phyloP scores from a whole-genome alignment of 2,329 filamentous ascomycete genomes.

The Botrytis pseudocinerea region DNA sequence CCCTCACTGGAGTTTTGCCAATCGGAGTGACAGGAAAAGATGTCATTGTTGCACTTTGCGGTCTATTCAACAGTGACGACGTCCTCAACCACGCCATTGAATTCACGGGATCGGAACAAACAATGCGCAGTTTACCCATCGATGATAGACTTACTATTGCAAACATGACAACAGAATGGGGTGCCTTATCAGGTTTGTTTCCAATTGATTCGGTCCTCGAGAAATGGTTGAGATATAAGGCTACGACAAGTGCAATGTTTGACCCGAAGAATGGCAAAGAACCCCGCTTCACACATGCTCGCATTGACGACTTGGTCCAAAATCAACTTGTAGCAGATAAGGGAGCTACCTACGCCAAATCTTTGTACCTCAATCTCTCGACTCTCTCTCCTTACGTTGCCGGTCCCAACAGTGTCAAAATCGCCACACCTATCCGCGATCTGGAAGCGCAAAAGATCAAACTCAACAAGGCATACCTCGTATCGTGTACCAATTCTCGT shows the following conservation, averaged over 20 bases:
- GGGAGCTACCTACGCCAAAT: conserved; percentile 79
- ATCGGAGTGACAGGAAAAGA: conserved; percentile 88
- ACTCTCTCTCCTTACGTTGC: conserved; percentile 82
- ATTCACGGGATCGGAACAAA: conserved; percentile 78
- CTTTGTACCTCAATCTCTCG: conserved; percentile 77
- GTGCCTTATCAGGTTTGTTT: conserved; percentile 71
- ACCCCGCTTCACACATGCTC: conserved; percentile 68
- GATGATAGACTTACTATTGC: conserved; percentile 72
- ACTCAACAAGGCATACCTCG: conserved; percentile 81
- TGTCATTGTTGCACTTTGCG: conserved; percentile 86
- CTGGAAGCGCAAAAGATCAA: conserved; percentile 73
- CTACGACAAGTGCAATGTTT: conserved; percentile 67
- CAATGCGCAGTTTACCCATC: conserved; percentile 68
- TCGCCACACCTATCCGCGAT: conserved; percentile 74
- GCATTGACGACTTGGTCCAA: conserved; percentile 69
- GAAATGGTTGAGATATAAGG: conserved; percentile 75
- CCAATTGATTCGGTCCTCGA: conserved; percentile 74
- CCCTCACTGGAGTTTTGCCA: conserved; percentile 72
- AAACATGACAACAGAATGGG: conserved; percentile 86
- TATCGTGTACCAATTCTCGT: conserved; percentile 87
- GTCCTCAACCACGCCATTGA: conserved; percentile 91
- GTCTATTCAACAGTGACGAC: conserved; percentile 81
- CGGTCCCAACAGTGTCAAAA: conserved; percentile 88
- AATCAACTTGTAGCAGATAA: conserved; percentile 70
- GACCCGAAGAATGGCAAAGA: conserved; percentile 48